Percentiles rank a stretch among this genome's conserved stretches.
These are phyloP conservation scores for Diutina neorugosa DNA, from an alignment of 1,139 yeast species.

Conservation along the genomic window DNA sequence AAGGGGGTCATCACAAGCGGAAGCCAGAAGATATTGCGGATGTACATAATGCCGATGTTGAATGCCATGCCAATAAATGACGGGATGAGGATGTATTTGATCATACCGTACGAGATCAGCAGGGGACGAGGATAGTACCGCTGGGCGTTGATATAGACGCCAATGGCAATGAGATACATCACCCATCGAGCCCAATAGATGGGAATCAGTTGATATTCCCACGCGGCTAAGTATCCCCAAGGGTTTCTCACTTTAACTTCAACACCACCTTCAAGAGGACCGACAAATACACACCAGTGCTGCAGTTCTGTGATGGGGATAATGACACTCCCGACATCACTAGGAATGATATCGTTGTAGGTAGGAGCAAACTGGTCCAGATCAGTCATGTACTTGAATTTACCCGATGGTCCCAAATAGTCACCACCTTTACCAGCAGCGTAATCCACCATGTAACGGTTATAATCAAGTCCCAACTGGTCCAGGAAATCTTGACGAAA, in stretches of 20 bases:
- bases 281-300: neutral
- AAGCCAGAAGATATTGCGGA: neutral
- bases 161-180: neutral
- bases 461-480: neutral
- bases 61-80: neutral
- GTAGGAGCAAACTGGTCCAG: neutral
- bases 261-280: neutral
- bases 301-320: neutral
- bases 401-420: neutral
- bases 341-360: neutral
- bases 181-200: constrained; percentile 1
- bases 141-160: neutral
- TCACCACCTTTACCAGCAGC: neutral
- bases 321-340: neutral
- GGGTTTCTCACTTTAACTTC: neutral
- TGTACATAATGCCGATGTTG: neutral
- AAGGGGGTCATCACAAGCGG: neutral
- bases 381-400: neutral
- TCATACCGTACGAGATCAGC: neutral
- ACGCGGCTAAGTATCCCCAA: neutral
- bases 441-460: neutral
- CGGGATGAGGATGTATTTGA: neutral
- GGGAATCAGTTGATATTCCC: constrained; percentile 3
- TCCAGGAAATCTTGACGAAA: neutral
- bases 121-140: neutral